Evolutionary conservation across 1,284 basidiomycete species (phyloP).

Genomic region (Sphagnurus paluster): DNA sequence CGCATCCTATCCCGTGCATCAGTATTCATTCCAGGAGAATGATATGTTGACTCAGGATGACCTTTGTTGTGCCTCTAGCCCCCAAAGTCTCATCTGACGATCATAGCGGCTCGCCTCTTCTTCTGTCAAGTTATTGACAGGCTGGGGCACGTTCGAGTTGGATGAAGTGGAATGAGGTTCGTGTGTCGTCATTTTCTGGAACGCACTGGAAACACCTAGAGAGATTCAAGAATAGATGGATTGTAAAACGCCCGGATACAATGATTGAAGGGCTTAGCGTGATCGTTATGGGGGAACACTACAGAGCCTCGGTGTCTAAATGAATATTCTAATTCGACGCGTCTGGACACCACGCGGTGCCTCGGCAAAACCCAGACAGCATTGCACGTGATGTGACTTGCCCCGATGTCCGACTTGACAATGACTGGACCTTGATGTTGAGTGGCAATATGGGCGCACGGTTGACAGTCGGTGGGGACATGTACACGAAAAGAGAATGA

Average conservation of each 20-base stretch:
- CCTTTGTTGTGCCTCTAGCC: constrained; percentile 96
- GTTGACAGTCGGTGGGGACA: too few relatives aligned
- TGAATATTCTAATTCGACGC: neutral
- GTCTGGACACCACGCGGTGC: constrained; percentile 3
- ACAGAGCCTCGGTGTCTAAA: neutral
- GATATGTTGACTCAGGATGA: constrained; percentile 34
- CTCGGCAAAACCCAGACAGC: constrained; percentile 2
- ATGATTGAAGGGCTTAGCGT: neutral
- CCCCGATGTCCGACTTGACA: too few relatives aligned
- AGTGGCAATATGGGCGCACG: too few relatives aligned
- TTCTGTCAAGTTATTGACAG: constrained; percentile 35
- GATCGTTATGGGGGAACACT: neutral
- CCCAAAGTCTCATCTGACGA: constrained; percentile 97
- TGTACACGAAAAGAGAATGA: neutral
- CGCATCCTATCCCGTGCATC: constrained; percentile 70
- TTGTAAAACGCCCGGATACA: constrained; percentile 1
- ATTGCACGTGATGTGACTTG: constrained; percentile 3
- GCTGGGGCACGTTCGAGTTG: constrained; percentile 11
- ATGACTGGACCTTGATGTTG: too few relatives aligned
- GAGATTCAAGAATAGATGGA: neutral
- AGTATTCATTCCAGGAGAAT: constrained; percentile 15
- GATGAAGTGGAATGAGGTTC: constrained; percentile 9
- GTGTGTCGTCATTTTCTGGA: constrained; percentile 7
- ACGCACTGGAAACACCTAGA: too few relatives aligned
- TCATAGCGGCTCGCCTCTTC: constrained; percentile 78